Evolutionary conservation across 441 rosid species (phyloP).

Genomic region (Gossypium schwendimanii): DNA sequence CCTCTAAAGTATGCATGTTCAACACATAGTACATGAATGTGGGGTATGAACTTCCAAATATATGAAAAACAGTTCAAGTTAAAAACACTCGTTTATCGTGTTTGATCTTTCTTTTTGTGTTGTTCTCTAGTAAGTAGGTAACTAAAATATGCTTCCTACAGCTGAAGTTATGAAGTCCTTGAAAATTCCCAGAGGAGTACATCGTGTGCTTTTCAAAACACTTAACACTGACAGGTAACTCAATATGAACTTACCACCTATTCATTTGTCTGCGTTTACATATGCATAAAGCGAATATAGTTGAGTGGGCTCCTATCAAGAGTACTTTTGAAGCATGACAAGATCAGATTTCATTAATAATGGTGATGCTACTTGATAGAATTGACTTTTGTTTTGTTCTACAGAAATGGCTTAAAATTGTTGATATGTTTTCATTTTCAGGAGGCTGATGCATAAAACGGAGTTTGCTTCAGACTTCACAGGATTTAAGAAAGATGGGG

Average conservation of each 20-base stretch:
- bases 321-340: not conserved
- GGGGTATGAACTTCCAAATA: not conserved
- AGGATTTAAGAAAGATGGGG: conserved; percentile 10
- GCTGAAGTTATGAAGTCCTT: conserved; percentile 53
- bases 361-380: too few relatives aligned
- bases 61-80: not conserved
- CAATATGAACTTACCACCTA: not conserved
- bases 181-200: conserved; percentile 44
- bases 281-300: not conserved
- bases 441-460: not conserved
- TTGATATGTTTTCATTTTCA: not conserved
- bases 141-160: conserved; percentile 14
- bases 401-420: not conserved
- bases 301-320: not conserved
- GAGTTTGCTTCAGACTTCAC: not conserved
- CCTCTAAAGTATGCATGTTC: not conserved
- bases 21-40: not conserved
- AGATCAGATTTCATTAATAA: not conserved
- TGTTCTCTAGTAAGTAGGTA: not conserved
- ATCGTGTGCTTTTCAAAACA: conserved; percentile 56
- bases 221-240: conserved; percentile 47
- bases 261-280: not conserved
- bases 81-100: not conserved
- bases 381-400: not conserved
- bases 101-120: not conserved